Conservation (phyloP, 2,329 filamentous ascomycete species). For the Pestalotiopsis fici region DNA sequence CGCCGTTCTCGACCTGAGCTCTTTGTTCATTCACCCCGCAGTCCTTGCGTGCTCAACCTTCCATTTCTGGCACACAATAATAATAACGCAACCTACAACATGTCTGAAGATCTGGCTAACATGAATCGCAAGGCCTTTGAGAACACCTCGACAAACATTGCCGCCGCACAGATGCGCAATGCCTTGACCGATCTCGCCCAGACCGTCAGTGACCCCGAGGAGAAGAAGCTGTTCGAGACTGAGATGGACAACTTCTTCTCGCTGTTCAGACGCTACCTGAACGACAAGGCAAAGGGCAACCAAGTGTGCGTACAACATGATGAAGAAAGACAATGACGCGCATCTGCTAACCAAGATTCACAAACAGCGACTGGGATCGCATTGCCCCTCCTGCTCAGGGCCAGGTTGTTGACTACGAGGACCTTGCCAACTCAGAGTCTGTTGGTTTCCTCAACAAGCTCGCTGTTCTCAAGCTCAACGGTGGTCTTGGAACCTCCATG, state of each 20-base stretch:
- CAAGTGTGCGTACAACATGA: constrained; percentile 59
- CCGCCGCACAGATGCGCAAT: constrained; percentile 99
- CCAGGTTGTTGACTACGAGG: constrained; percentile 94
- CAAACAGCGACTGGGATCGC: constrained; percentile 84
- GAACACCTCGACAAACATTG: constrained; percentile 97
- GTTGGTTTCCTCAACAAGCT: constrained; percentile 96
- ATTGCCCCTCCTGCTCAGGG: constrained; percentile 90
- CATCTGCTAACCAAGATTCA: neutral
- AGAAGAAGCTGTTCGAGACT: constrained; percentile 95
- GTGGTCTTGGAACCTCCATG: constrained; percentile 99
- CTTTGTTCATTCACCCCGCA: neutral
- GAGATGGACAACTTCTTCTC: constrained; percentile 99
- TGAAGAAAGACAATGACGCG: neutral
- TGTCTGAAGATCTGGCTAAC: constrained; percentile 10
- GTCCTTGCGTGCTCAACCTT: neutral
- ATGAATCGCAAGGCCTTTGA: constrained; percentile 78
- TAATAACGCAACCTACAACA: neutral
- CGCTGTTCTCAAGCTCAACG: constrained; percentile 98
- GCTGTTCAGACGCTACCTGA: constrained; percentile 96
- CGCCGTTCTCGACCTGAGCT: neutral
- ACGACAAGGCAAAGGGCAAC: constrained; percentile 98
- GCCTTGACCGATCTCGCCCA: constrained; percentile 89
- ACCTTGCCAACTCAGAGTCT: constrained; percentile 85
- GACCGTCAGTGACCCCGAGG: constrained; percentile 77
- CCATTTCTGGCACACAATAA: neutral